Base-by-base conservation (phyloP, 352 stramenopile genomes). In the Halophytophthora batemanensis region DNA sequence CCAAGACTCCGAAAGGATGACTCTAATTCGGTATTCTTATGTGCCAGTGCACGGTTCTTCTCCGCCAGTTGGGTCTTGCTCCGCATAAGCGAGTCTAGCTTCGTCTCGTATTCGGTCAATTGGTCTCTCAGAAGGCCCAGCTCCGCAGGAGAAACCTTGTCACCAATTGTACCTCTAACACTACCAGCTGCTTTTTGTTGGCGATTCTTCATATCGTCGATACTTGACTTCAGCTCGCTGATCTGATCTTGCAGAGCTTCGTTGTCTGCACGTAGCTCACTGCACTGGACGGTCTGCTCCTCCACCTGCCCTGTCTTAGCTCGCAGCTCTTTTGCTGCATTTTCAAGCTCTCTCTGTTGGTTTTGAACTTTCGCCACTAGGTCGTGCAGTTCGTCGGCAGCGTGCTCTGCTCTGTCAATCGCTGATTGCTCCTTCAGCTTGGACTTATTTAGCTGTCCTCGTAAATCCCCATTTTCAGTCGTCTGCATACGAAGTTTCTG, bases 401-500 rank as follows among this genome's bases (percentile, higher is more conserved):
- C 7, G 15, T 77, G 69, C 4, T 71, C 43, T 8, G 66, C 39
- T 42, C 72, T 69, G 13, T 71, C 73, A 4, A 43, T 35, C 2
- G 59, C 33, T 35, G 59, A 52, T 54, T 83, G 69, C 42, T 83
- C 74, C 19, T 64, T 71, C 45, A 75, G 46, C 29, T 73, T 80
- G 15, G 61, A 18, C 56, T 80, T 80, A 34, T 19, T 62, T 2
- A 74, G 37, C 22, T 69, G 60, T 15, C 36, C 31, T 19, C 71
- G 74, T 10, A 74, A 21, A 0, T 83, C 75, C 0, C 59, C 60
- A 3, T 43, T 44, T 37, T 83, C 71, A 13, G 19, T 45, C 4
- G 37, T 36, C 19, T 59, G 43, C 11, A 41, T 39, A 5, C 71
- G 71, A 13, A 28, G 41, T 19, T 68, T 66, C 39, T 75, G 65